Base-by-base conservation (phyloP, 495 filamentous ascomycete species). In the Penicillium verhagenii region DNA sequence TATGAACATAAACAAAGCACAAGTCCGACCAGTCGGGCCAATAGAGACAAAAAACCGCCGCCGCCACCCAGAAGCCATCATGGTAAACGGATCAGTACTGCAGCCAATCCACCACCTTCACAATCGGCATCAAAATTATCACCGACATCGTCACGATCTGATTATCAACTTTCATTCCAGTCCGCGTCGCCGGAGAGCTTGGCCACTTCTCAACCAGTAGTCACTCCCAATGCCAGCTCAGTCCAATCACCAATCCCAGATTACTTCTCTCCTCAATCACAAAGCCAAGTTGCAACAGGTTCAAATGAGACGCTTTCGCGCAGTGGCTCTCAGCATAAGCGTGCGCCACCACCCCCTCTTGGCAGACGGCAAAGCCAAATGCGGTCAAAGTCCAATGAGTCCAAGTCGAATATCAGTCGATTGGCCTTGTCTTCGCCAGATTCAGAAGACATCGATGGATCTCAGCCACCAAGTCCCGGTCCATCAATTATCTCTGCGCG, bases 41-140 rank as follows among this genome's bases (percentile, higher is more conserved):
- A 38, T 38, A 50, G 64, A 64, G 55, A 71, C 33, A 77, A 75
- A 58, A 75, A 74, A 53, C 75, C 77, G 14, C 79, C 82, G 9
- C 82, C 83, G 14, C 79, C 82, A 21, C 85, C 86, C 2, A 85
- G 72, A 59, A 85, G 78, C 37, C 80, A 86, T 51, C 86, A 88
- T 70, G 87, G 87, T 6, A 87, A 85, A 64, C 69, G 82, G n/a
- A 87, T 90, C 39, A 82, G 73, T 56, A 28, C 60, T 44, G 61
- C 60, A 46, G 53, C 53, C 49, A 52, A 59, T 19, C 40, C 61
- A 38, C 61, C 73, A 11, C 42, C 67, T 21, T 56, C 67, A 29
- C 69, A 64, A 13, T 43, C 58, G 19, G 55, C 58, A 45, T n/a
- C n/a, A n/a, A n/a, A n/a, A n/a, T n/a, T n/a, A n/a, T n/a, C n/a